Evolutionary conservation across 805 yeast species (phyloP).

Genomic region (Yarrowia sp.): DNA sequence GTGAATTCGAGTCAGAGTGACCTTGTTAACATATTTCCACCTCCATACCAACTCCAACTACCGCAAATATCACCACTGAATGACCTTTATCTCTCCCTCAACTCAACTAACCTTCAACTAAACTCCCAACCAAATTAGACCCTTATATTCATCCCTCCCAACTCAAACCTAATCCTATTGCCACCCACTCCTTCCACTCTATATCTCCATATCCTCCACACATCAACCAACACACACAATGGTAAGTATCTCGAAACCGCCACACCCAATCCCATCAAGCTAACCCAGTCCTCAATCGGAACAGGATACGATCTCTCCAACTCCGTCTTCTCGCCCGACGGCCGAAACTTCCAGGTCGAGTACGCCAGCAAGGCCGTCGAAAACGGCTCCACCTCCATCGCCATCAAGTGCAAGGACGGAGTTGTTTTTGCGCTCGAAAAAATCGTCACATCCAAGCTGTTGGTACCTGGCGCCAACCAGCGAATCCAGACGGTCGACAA

Average conservation of each 20-base stretch:
- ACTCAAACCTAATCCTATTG: conserved; percentile 15
- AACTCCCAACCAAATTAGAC: not conserved
- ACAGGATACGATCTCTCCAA: conserved; percentile 98
- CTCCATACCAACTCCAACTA: no score
- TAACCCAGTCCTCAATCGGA: conserved; percentile 79
- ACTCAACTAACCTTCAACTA: not conserved
- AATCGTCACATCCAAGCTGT: conserved; percentile 75
- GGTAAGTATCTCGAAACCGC: not conserved
- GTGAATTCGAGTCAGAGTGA: no score
- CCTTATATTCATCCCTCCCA: not conserved
- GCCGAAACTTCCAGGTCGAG: conserved; percentile 83
- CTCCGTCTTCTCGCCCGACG: conserved; percentile 82
- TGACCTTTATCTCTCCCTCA: no score
- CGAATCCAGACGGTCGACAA: conserved; percentile 90
- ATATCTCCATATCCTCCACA: not conserved
- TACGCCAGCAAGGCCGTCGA: conserved; percentile 97
- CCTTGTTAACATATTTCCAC: no score
- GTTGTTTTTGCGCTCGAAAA: conserved; percentile 97
- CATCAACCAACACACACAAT: not conserved
- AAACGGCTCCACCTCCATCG: conserved; percentile 93
- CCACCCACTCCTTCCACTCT: not conserved
- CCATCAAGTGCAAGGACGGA: conserved; percentile 89
- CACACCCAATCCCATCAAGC: not conserved
- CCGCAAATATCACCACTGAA: no score
- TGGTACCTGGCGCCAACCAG: conserved; percentile 84